Evolutionary conservation across 371 early-diverging fungal species (phyloP).

Genomic region (Mucor circinelloides): DNA sequence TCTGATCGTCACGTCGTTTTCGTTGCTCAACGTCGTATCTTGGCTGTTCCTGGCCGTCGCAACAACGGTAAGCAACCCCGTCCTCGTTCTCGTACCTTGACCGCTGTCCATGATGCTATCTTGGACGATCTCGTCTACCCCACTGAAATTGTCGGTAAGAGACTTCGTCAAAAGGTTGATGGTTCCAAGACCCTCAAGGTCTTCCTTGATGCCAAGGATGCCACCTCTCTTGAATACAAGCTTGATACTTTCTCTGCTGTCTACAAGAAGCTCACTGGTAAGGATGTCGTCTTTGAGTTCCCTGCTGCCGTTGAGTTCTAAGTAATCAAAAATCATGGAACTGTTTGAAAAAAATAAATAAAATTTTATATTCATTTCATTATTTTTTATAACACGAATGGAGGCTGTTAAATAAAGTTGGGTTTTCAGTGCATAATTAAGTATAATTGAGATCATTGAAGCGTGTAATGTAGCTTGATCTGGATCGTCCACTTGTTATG

Average conservation of each 20-base stretch:
- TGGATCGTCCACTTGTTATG: too few species aligned
- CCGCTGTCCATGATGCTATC: slow-evolving; percentile 92
- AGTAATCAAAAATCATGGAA: not conserved
- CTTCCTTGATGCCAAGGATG: slow-evolving; percentile 96
- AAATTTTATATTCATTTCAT: not conserved
- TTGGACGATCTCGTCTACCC: slow-evolving; percentile 97
- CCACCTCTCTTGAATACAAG: slow-evolving; percentile 96
- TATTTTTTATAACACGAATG: not conserved
- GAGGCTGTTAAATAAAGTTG: not conserved
- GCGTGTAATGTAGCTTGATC: not conserved
- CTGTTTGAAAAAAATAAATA: not conserved
- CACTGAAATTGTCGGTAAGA: slow-evolving; percentile 97
- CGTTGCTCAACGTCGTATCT: slow-evolving; percentile 93
- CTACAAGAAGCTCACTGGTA: slow-evolving; percentile 95
- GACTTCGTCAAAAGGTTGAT: slow-evolving; percentile 94
- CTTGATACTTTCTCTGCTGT: slow-evolving; percentile 95
- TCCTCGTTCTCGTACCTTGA: slow-evolving; percentile 94
- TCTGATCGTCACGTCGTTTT: slow-evolving; percentile 95
- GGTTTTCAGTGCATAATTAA: too few species aligned
- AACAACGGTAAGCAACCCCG: slow-evolving; percentile 87
- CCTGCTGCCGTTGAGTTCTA: slow-evolving; percentile 55
- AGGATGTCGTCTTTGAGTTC: slow-evolving; percentile 98
- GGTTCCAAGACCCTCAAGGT: slow-evolving; percentile 93
- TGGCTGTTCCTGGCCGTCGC: slow-evolving; percentile 87
- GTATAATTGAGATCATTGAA: too few species aligned